Conservation (phyloP, 2,329 filamentous ascomycete genomes). For the Neopestalotiopsis sp. region DNA sequence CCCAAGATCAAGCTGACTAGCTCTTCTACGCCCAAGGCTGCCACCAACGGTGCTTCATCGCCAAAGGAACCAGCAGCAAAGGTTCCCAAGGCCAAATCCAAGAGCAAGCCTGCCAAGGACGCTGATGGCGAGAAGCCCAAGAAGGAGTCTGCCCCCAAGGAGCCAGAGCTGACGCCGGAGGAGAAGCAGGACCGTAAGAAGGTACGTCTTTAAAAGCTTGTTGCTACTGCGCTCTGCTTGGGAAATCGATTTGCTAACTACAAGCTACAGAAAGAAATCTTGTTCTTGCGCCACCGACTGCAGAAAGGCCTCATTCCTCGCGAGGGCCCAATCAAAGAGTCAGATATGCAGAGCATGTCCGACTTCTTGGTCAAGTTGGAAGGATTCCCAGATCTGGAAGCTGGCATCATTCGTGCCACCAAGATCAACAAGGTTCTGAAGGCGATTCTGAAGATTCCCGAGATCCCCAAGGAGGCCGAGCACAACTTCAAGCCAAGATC, state of each 20-base stretch:
- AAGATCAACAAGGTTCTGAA: slow-evolving; percentile 99
- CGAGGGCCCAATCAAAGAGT: slow-evolving; percentile 83
- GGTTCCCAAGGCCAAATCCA: slow-evolving; percentile 59
- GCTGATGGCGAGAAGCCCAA: slow-evolving; percentile 58
- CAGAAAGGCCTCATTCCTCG: slow-evolving; percentile 91
- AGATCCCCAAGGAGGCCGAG: slow-evolving; percentile 87
- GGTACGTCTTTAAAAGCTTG: slow-evolving; percentile 44
- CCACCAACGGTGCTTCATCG: slow-evolving; percentile 63
- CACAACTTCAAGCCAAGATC: slow-evolving; percentile 89
- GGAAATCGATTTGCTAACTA: slow-evolving; percentile 38
- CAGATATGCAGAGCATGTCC: slow-evolving; percentile 81
- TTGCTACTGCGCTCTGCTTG: background rate
- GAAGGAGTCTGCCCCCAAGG: slow-evolving; percentile 54
- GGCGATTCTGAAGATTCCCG: slow-evolving; percentile 85
- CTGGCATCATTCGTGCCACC: slow-evolving; percentile 84
- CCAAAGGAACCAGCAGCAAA: slow-evolving; percentile 54
- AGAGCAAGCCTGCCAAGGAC: slow-evolving; percentile 48
- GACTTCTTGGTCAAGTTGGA: slow-evolving; percentile 84
- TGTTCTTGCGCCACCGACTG: slow-evolving; percentile 92
- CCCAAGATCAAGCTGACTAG: slow-evolving; percentile 70
- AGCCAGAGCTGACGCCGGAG: slow-evolving; percentile 63
- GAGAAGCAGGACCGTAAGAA: slow-evolving; percentile 65
- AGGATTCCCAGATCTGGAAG: slow-evolving; percentile 79
- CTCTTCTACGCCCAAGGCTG: slow-evolving; percentile 70
- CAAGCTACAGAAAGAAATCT: slow-evolving; percentile 69